phyloP scores from a whole-genome alignment of 179 eudicot species.

The Beta macrorhiza region DNA sequence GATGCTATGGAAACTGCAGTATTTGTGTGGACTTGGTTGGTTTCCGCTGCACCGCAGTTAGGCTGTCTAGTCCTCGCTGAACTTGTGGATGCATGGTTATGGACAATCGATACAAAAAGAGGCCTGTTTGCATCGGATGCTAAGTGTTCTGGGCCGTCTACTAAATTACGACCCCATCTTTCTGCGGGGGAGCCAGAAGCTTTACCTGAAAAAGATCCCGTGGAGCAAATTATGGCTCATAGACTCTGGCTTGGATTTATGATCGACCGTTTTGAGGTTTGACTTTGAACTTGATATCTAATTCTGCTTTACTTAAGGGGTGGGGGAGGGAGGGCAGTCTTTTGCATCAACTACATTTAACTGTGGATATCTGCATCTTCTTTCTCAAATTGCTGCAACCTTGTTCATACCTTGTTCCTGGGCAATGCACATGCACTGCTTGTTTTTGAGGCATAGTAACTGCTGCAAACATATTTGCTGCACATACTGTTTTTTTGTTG shows the following conservation, averaged over 20 bases:
- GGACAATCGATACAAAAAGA: slow-evolving; percentile 95
- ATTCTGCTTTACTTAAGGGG: background rate
- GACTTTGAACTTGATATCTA: slow-evolving; percentile 9
- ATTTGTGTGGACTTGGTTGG: slow-evolving; percentile 98
- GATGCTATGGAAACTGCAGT: slow-evolving; percentile 99
- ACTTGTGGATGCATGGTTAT: slow-evolving; percentile 99
- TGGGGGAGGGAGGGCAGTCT: background rate
- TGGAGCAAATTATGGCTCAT: slow-evolving; percentile 95
- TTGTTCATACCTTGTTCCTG: background rate
- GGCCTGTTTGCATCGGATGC: slow-evolving; percentile 92
- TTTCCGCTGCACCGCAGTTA: slow-evolving; percentile 93
- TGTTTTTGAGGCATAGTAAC: background rate
- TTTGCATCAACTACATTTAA: background rate
- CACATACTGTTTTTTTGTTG: background rate
- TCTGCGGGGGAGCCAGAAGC: slow-evolving; percentile 91
- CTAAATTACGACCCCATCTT: slow-evolving; percentile 92
- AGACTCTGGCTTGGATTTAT: slow-evolving; percentile 97
- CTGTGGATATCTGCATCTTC: background rate
- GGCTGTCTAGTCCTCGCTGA: slow-evolving; percentile 95
- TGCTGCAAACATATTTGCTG: background rate
- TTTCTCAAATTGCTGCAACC: background rate
- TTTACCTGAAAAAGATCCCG: slow-evolving; percentile 83
- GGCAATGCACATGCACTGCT: background rate
- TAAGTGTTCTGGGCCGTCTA: slow-evolving; percentile 82
- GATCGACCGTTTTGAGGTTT: slow-evolving; percentile 95